phyloP scores from a whole-genome alignment of 225 moss, liverwort and hornwort species.

The Neckera pumila region DNA sequence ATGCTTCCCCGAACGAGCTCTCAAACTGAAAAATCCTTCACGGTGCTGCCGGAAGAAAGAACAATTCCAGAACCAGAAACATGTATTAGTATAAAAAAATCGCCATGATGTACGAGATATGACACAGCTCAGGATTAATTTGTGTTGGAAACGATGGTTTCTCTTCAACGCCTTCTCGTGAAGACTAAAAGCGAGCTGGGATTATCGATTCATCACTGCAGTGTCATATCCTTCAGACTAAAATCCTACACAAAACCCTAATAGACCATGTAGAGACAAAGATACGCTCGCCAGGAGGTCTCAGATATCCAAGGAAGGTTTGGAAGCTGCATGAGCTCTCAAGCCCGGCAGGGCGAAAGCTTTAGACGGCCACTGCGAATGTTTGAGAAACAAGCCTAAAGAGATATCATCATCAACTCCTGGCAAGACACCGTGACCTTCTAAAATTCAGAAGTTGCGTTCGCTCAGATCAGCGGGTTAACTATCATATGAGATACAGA shows the following conservation, averaged over 20 bases:
- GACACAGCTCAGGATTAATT: not conserved
- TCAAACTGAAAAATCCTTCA: not conserved
- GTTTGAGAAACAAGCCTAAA: constrained; percentile 73
- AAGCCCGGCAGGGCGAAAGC: constrained; percentile 21
- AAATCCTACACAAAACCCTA: no score
- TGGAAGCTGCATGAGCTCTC: constrained; percentile 28
- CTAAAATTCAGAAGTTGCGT: not conserved
- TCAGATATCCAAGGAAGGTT: constrained; percentile 40
- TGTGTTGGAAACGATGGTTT: constrained; percentile 6
- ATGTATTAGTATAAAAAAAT: no score
- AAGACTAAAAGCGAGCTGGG: not conserved
- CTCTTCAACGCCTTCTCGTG: not conserved
- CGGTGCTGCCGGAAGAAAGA: not conserved
- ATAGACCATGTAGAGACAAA: not conserved
- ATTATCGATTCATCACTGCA: not conserved
- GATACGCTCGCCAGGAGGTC: not conserved
- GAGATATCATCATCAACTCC: constrained; percentile 3
- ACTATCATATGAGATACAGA: constrained; percentile 29
- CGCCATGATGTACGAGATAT: rapidly evolving
- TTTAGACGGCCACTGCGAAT: constrained; percentile 81
- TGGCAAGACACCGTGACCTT: not conserved
- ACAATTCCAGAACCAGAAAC: not conserved
- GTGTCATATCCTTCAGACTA: no score
- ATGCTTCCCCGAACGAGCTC: not conserved
- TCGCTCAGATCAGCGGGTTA: constrained; percentile 52